Evolutionary conservation across 2,329 filamentous ascomycete species (phyloP), one percentile per base, ranked within the genome.

Genomic region (Colletotrichum eleusines): DNA sequence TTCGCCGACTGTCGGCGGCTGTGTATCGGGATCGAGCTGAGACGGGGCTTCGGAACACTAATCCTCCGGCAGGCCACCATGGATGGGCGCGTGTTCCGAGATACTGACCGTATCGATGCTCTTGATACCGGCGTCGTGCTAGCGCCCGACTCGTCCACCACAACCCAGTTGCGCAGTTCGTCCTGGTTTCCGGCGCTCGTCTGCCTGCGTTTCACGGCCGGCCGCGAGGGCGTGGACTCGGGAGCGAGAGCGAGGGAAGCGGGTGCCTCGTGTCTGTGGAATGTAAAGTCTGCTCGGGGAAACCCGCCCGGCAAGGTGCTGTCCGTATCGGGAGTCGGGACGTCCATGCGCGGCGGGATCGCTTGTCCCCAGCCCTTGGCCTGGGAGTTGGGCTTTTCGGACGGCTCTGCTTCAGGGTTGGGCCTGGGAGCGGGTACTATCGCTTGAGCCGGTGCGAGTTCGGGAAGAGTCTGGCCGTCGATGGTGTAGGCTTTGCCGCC

Each of bases 401-500:
- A 53, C 5, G 40, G 26, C n/a, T 67, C 31, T n/a, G 9, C 23
- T 55, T 61, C 38, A 16, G 20, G 28, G 18, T 42, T 48, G 6
- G 40, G 35, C 12, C 48, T 28, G 28, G 58, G 7, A 31, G n/a
- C 23, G 1, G 54, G 50, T 5, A 23, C 26, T 16, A 18, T 40
- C 20, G 38, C 11, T 38, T 33, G 26, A 35, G 35, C 23, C 16
- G 58, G 31, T 18, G 33, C n/a, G 8, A 60, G n/a, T 9, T 51
- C 48, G 9, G 57, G 71, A 35, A 50, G 40, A 20, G 14, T 67
- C 54, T 51, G 72, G 16, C 72, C 72, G 33, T 73, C 69, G 14
- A 93, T 82, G 8, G 87, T 83, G 76, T 95, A 97, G 33, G 89
- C 90, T 71, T 85, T 85, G 11, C 95, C 95, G 3, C 92, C 94